Percentiles rank a stretch among this genome's conserved stretches.
phyloP scores from a whole-genome alignment of 148 eudicot genomes.

The Pouteria glomerata region DNA sequence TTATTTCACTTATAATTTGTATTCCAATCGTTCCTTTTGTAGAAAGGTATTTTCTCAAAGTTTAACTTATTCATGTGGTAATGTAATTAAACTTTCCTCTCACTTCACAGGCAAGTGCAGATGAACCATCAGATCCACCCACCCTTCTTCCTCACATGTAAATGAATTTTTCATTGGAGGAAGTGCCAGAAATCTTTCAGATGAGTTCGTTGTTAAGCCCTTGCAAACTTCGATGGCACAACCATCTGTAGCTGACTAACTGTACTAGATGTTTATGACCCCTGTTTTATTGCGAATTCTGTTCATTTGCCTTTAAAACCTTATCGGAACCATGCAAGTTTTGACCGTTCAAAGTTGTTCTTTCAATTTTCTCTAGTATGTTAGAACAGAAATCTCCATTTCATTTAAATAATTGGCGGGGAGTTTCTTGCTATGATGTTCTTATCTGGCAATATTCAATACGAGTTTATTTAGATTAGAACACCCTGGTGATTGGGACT shows the following conservation, averaged over 20 bases:
- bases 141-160: slow-evolving; percentile 59
- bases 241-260: neutral
- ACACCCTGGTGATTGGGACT: no score
- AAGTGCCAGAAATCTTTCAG: neutral
- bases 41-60: neutral
- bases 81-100: neutral
- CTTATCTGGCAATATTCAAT: neutral
- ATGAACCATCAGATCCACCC: slow-evolving; percentile 53
- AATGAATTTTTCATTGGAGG: slow-evolving; percentile 3
- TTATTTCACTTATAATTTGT: neutral
- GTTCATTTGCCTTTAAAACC: neutral
- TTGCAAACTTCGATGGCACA: neutral
- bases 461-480: no score
- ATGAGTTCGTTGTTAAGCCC: neutral
- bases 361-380: no score
- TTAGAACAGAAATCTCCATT: neutral
- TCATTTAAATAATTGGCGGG: neutral
- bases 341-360: slow-evolving; percentile 4
- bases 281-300: neutral
- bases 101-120: slow-evolving; percentile 53
- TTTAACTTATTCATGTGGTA: neutral
- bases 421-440: neutral
- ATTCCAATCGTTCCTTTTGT: neutral
- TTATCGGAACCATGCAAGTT: neutral
- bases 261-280: neutral